phyloP scores from a whole-genome alignment of 768 basidiomycete genomes.

The Pleurotus djamor region DNA sequence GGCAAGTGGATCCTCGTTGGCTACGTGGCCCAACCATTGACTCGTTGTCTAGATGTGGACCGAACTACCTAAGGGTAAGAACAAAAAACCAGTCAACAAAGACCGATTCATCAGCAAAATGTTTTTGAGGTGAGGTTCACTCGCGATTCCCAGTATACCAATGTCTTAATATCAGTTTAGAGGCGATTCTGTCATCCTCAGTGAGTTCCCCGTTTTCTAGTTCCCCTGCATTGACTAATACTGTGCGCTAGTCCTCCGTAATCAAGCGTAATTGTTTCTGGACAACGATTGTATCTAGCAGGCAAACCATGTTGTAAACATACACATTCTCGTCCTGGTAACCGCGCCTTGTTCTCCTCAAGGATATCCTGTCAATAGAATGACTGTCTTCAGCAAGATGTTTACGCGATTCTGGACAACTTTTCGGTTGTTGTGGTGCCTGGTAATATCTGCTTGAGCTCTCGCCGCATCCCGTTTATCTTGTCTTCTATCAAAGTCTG shows the following conservation, averaged over 20 bases:
- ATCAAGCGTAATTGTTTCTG: conserved; percentile 49
- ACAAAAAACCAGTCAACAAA: conserved; percentile 98
- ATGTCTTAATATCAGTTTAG: conserved; percentile 34
- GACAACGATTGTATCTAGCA: neutral
- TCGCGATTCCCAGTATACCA: conserved; percentile 3
- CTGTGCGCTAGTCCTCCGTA: conserved; percentile 66
- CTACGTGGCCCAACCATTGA: neutral
- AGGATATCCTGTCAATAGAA: neutral
- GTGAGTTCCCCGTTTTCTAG: conserved; percentile 56
- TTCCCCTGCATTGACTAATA: conserved; percentile 19
- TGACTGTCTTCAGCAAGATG: neutral
- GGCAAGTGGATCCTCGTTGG: conserved; percentile 37
- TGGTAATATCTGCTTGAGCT: conserved; percentile 60
- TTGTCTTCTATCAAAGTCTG: conserved; percentile 63
- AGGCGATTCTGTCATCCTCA: conserved; percentile 96
- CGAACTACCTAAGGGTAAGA: conserved; percentile 95
- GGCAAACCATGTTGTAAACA: conserved; percentile 5
- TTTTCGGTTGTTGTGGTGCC: conserved; percentile 10
- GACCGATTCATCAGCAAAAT: conserved; percentile 99
- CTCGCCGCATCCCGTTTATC: conserved; percentile 52
- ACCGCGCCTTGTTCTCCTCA: neutral
- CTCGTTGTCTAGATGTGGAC: conserved; percentile 94
- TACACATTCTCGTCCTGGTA: neutral
- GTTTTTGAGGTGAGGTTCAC: conserved; percentile 75
- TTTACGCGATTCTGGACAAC: conserved; percentile 3